phyloP scores from a whole-genome alignment of 441 rosid species.

The Populus hybrid region DNA sequence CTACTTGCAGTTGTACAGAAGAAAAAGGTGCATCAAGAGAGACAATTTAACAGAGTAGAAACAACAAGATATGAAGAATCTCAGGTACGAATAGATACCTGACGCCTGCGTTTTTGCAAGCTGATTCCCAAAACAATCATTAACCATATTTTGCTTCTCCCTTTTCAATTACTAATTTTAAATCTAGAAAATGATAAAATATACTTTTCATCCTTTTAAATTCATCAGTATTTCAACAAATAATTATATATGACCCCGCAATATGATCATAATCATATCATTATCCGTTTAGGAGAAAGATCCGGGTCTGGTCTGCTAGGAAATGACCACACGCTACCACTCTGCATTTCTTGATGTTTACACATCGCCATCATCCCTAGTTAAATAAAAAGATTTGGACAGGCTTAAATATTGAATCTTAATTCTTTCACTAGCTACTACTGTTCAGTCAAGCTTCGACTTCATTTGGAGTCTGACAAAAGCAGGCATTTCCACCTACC shows the following conservation, averaged over 20 bases:
- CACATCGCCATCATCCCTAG: background rate
- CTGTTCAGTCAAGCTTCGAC: conserved; percentile 18
- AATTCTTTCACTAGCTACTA: background rate
- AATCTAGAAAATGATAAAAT: no score
- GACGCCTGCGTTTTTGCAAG: conserved; percentile 1
- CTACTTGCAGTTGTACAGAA: background rate
- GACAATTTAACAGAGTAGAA: conserved; percentile 4
- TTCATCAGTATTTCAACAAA: no score
- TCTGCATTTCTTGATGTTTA: conserved; percentile 1
- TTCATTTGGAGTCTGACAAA: conserved; percentile 6
- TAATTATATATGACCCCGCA: no score
- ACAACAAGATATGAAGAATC: conserved; percentile 5
- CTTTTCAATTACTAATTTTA: no score
- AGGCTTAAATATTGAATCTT: background rate
- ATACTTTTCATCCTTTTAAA: no score
- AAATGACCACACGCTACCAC: conserved; percentile 32
- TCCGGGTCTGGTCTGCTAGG: conserved; percentile 31
- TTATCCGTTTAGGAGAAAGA: conserved; percentile 26
- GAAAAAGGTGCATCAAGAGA: conserved; percentile 1
- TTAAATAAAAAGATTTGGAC: background rate
- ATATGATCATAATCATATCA: background rate
- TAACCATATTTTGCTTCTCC: no score
- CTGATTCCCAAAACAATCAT: background rate
- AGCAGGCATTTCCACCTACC: background rate
- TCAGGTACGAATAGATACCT: conserved; percentile 18